Evolutionary conservation across 164 flowering plant genomes (phyloP), one percentile per base, ranked within the genome.

Genomic region (Echeveria elegans): DNA sequence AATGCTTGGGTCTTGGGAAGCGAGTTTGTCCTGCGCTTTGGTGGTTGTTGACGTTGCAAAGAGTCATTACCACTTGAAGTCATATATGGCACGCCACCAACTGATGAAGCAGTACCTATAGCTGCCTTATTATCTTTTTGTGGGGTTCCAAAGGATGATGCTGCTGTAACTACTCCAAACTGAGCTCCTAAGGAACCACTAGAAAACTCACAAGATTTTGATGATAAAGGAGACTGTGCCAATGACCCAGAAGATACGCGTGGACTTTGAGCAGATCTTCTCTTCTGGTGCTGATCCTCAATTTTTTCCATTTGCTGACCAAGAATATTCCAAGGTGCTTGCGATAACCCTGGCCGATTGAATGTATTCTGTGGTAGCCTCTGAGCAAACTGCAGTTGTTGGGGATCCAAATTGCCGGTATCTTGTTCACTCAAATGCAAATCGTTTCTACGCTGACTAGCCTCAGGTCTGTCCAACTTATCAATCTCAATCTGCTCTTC

Each of bases 201-300:
- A 43, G 91, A 86, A 69, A 89, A 82, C 69, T 95, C 99, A 62
- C 97, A 94, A 47, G 99, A 89, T 68, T 84, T 95, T 31, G 92
- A 87, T 65, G 99, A 89, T 69, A 86, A 72, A 4, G 97, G 96
- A 71, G 96, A 86, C 58, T 89, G 95, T 70, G 82, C 83, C 71
- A 87, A 63, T 62, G 87, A 75, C 58, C 85, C 88, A 32, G 81
- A 69, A 67, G 99, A 87, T 38, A 90, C 74, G 19, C 86, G 84
- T 0, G 99, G 97, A 79, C 92, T 92, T 69, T 88, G 96, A 26
- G 62, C 92, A 19, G 80, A 68, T 77, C 86, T 91, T 73, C 89
- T 88, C 75, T 83, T 93, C 69, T 77, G 88, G 47, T 81, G 68
- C 36, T 72, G 84, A 19, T 93, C 97, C 38, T 90, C 99, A 75